These are phyloP conservation scores for Akanthomyces muscarius DNA, from an alignment of 2,329 filamentous ascomycete species.

Conservation along the genomic window DNA sequence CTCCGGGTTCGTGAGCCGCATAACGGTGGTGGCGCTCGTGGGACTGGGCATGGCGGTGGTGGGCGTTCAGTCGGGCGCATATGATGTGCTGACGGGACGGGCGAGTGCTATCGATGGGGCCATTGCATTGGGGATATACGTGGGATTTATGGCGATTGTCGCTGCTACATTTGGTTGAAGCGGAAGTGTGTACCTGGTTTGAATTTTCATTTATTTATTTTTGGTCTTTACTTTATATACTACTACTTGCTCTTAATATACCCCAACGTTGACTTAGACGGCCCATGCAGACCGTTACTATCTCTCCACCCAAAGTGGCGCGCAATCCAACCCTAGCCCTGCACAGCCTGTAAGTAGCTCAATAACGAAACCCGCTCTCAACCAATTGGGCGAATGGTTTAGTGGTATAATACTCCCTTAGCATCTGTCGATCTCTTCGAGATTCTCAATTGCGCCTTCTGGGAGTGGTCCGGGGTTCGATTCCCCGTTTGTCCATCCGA, in stretches of 20 bases:
- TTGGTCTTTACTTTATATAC: background rate
- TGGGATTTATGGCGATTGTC: slow-evolving; percentile 13
- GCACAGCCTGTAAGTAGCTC: slow-evolving; percentile 13
- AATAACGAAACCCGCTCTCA: slow-evolving; percentile 11
- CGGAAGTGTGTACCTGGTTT: too few relatives aligned
- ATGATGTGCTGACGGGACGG: slow-evolving; percentile 19
- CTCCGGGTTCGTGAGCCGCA: slow-evolving; percentile 51
- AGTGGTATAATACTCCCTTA: slow-evolving; percentile 20
- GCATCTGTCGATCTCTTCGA: slow-evolving; percentile 10
- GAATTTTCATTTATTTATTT: background rate
- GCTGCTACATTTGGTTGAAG: slow-evolving; percentile 18
- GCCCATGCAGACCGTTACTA: too few relatives aligned
- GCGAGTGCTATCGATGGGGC: slow-evolving; percentile 20
- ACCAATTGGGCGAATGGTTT: slow-evolving; percentile 20
- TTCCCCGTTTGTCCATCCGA: slow-evolving; percentile 19
- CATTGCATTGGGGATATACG: slow-evolving; percentile 6
- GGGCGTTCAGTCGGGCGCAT: slow-evolving; percentile 26
- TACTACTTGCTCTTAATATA: slow-evolving; percentile 4
- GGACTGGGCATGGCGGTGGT: slow-evolving; percentile 40
- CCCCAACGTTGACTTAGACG: background rate
- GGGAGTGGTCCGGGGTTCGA: slow-evolving; percentile 21
- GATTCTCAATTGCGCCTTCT: background rate
- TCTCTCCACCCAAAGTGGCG: background rate
- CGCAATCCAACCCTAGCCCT: slow-evolving; percentile 8
- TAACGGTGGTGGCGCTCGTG: slow-evolving; percentile 53